Evolutionary conservation across 192 early-diverging fungal genomes (phyloP).

Genomic region (Rhizophagus clarus): DNA sequence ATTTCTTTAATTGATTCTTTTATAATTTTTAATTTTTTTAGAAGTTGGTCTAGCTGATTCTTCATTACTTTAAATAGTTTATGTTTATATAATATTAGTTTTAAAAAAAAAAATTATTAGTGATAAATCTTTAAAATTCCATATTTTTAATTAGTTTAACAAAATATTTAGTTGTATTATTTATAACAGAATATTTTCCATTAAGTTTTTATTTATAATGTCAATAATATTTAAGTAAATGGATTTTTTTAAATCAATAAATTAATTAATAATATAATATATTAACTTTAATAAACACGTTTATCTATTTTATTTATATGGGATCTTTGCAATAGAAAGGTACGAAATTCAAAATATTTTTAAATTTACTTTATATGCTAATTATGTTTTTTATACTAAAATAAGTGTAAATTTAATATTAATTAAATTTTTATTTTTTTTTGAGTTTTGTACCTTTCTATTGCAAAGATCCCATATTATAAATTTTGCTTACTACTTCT

Average conservation of each 20-base stretch:
- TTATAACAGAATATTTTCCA: no score
- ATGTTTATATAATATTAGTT: not conserved
- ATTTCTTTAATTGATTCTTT: slow-evolving; percentile 14
- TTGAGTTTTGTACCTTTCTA: no score
- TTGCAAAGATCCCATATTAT: not conserved
- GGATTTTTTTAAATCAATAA: no score
- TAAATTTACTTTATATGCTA: no score
- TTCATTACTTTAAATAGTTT: slow-evolving; percentile 19
- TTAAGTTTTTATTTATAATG: no score
- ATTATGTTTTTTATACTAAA: no score
- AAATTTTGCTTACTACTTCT: slow-evolving; percentile 10
- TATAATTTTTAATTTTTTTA: slow-evolving; percentile 13
- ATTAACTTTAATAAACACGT: not conserved
- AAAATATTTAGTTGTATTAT: not conserved
- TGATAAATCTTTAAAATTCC: slow-evolving; percentile 7
- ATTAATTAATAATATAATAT: slow-evolving; percentile 4
- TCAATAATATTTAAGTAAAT: no score
- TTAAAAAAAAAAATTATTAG: slow-evolving; percentile 10
- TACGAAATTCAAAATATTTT: no score
- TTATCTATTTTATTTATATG: not conserved
- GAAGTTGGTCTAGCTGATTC: not conserved
- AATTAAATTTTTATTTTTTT: no score
- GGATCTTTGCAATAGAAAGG: no score
- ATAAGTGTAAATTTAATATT: no score
- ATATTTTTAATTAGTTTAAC: slow-evolving; percentile 14